Evolutionary conservation across 2,329 filamentous ascomycete species (phyloP), one percentile per base, ranked within the genome.

Genomic region (Helminthosporium solani): DNA sequence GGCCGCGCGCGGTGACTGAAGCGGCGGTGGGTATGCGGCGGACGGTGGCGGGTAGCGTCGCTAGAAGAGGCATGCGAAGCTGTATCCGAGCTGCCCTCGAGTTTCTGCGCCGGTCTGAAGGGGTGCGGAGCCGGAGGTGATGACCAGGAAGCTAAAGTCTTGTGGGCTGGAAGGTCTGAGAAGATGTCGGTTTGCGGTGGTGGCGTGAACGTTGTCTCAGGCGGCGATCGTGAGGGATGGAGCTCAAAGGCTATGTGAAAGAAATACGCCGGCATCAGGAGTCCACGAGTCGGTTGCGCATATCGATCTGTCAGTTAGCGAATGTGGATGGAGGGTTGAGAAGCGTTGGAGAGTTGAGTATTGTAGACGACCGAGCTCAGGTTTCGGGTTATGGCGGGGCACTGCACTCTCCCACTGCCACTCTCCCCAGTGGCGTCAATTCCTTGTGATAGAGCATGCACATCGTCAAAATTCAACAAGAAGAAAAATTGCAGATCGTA

Each of bases 191-290:
- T 72, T 42, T 57, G 64, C 21, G 68, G 57, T 25, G 70, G 57
- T 40, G 74, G 75, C 27, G 70, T 46, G 54, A 67, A 77, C n/a
- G 54, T 59, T 19, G 60, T 52, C 21, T 60, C 49, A 7, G 63
- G 53, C n/a, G 59, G 56, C 9, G 61, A 63, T 59, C 64, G 63
- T 35, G 60, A 70, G 52, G 74, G 64, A 57, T 81, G 76, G 15
- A 85, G 69, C 75, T 85, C 82, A 57, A 85, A 74, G 53, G 74
- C 74, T 47, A 86, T 65, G 59, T 85, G 81, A 60, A 82, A 86
- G 66, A 84, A 84, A 66, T 83, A 84, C 40, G 78, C 76, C 65
- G 78, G 78, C 80, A 82, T 82, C 55, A 73, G 59, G 54, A 47
- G 16, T 19, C 33, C 12, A 18, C 42, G 19, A 12, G 2, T 4